phyloP scores from a whole-genome alignment of 140 eudicot genomes.

The Oenanthe javanica region DNA sequence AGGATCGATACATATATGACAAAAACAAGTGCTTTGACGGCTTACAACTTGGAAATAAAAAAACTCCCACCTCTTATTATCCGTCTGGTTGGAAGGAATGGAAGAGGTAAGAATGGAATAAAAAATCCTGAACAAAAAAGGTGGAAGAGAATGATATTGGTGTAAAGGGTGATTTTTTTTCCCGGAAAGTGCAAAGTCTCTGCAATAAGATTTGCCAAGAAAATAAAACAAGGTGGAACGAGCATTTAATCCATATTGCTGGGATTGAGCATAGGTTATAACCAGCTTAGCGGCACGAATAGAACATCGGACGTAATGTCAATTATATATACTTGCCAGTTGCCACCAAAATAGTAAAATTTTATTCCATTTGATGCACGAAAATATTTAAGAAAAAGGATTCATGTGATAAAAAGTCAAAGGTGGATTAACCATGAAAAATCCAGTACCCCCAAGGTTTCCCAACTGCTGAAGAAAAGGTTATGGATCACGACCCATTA shows the following conservation, averaged over 20 bases:
- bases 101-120: background rate
- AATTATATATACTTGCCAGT: background rate
- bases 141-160: background rate
- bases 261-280: background rate
- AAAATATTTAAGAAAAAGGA: background rate
- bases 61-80: background rate
- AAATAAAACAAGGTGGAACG: background rate
- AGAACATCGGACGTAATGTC: background rate
- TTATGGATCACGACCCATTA: background rate
- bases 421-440: background rate
- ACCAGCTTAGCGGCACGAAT: too few relatives aligned
- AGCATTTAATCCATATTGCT: background rate
- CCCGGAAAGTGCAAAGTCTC: background rate
- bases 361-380: background rate
- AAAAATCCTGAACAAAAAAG: background rate
- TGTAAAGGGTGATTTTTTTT: background rate
- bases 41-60: background rate
- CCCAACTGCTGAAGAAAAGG: background rate
- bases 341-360: background rate
- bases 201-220: background rate
- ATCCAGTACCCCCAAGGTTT: background rate
- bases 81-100: background rate
- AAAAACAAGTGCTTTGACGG: too few relatives aligned
- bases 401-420: background rate
- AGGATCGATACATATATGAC: background rate